Percentiles rank a stretch among this genome's conserved stretches.
These are phyloP conservation scores for Sinapis alba DNA, from an alignment of 441 rosid species.

Conservation along the genomic window DNA sequence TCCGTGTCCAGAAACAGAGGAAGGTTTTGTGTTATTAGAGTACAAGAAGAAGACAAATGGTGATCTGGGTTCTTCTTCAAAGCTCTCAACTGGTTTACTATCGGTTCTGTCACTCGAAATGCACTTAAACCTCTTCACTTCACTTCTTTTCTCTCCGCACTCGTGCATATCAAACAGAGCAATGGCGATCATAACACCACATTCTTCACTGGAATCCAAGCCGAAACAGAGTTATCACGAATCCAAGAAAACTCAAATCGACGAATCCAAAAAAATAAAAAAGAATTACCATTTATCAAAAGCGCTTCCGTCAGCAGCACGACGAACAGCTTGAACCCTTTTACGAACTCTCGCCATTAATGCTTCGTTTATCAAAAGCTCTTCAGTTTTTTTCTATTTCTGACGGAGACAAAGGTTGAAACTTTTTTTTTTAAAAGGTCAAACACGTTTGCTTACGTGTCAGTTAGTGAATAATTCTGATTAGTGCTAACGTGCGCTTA, in stretches of 20 bases:
- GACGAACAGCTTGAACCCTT: constrained; percentile 64
- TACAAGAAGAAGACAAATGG: constrained; percentile 74
- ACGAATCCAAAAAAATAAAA: not conserved
- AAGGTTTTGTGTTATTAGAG: constrained; percentile 13
- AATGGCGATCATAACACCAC: constrained; percentile 58
- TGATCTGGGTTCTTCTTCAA: constrained; percentile 64
- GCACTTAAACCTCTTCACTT: constrained; percentile 67
- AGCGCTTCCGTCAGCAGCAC: constrained; percentile 82
- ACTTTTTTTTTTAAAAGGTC: not conserved
- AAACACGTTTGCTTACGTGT: not conserved
- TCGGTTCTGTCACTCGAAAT: constrained; percentile 30
- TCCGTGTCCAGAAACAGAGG: not conserved
- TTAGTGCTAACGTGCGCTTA: constrained; percentile 23
- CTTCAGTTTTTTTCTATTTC: not conserved
- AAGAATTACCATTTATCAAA: constrained; percentile 60
- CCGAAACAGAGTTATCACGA: constrained; percentile 23
- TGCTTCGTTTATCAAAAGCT: constrained; percentile 12
- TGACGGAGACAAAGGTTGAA: not conserved
- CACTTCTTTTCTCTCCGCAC: constrained; percentile 46
- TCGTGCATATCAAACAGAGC: constrained; percentile 77
- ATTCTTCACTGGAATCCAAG: constrained; percentile 46
- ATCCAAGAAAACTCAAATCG: not conserved
- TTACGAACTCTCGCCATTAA: constrained; percentile 70
- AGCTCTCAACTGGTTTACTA: constrained; percentile 18
- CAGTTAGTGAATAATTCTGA: constrained; percentile 15